phyloP scores from a whole-genome alignment of 148 eudicot genomes.

The Fagopyrum esculentum region DNA sequence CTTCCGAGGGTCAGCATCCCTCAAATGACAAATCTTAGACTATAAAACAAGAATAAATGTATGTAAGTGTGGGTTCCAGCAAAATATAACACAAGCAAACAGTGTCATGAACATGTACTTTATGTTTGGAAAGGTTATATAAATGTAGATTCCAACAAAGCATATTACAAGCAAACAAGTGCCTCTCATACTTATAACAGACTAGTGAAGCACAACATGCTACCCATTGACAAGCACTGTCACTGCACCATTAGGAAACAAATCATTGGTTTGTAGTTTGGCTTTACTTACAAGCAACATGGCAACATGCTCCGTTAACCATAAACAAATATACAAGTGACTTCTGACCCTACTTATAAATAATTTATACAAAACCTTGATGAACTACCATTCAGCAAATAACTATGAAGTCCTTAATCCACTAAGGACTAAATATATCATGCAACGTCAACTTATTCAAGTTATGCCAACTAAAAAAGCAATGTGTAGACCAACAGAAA shows the following conservation, averaged over 20 bases:
- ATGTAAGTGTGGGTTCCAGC: background rate
- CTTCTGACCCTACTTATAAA: background rate
- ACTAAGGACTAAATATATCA: background rate
- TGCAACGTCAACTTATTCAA: background rate
- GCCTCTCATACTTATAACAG: background rate
- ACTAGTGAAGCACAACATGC: background rate
- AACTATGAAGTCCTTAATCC: background rate
- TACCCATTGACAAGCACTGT: background rate
- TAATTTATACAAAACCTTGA: background rate
- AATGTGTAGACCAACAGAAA: background rate
- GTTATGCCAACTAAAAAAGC: background rate
- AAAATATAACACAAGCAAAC: background rate
- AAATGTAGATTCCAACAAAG: background rate
- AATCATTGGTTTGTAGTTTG: background rate
- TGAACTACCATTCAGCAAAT: background rate
- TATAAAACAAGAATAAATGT: constrained; percentile 18
- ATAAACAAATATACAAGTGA: background rate
- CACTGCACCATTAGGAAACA: background rate
- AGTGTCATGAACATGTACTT: background rate
- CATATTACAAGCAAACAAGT: background rate
- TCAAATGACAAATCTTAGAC: constrained; percentile 80
- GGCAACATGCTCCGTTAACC: background rate
- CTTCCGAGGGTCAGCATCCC: constrained; percentile 45
- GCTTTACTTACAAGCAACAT: background rate
- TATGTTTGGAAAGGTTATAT: background rate